Evolutionary conservation across 2,329 filamentous ascomycete genomes (phyloP).

Genomic region (Colletotrichum agaves): DNA sequence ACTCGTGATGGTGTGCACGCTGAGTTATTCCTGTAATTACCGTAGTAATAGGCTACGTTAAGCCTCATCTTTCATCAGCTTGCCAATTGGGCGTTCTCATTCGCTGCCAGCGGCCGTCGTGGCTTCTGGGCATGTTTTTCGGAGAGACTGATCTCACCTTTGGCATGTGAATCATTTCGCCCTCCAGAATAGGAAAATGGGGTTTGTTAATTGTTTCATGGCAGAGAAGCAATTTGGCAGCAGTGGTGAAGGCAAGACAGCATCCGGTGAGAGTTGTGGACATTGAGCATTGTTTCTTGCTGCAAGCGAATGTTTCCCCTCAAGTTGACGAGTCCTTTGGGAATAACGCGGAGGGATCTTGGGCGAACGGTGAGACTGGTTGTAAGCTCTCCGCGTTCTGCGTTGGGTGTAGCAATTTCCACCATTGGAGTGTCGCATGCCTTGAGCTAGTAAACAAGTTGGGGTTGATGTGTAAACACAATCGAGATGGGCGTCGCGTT

Average conservation of each 20-base stretch:
- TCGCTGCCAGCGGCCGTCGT: background rate
- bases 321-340: background rate
- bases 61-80: background rate
- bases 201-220: background rate
- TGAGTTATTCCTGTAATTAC: background rate
- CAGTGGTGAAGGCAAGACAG: background rate
- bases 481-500: too few relatives aligned
- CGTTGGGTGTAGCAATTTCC: background rate
- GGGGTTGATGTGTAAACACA: background rate
- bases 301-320: background rate
- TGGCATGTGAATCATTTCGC: conserved; percentile 4
- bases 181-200: background rate
- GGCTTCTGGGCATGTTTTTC: conserved; percentile 9
- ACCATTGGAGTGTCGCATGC: background rate
- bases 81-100: background rate
- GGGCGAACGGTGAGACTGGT: background rate
- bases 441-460: background rate
- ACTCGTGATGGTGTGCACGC: background rate
- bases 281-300: background rate
- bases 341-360: background rate
- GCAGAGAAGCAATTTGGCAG: background rate
- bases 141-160: conserved; percentile 1
- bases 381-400: background rate
- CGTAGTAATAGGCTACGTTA: background rate
- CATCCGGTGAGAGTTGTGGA: background rate